Conservation (phyloP, 139 green algal species). For the Auxenochlorella pyrenoidosa region DNA sequence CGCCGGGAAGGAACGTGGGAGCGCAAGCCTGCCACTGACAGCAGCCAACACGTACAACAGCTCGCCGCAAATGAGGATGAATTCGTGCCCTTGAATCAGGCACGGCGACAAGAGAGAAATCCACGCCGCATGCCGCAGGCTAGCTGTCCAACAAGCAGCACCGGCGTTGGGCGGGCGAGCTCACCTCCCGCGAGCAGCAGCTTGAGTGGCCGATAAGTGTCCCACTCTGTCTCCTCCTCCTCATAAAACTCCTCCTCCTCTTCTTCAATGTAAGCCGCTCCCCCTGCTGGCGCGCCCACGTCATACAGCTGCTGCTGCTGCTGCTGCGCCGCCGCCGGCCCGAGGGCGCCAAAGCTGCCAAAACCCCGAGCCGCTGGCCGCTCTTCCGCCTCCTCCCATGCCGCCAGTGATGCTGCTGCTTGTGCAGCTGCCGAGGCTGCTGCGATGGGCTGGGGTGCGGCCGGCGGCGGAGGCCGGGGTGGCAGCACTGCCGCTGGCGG, state of each 20-base stretch:
- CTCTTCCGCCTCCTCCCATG: slow-evolving; percentile 9
- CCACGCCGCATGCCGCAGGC: background rate
- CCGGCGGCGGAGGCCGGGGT: background rate
- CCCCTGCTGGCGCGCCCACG: background rate
- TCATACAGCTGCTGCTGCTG: background rate
- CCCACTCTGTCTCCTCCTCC: slow-evolving; percentile 42
- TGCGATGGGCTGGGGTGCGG: background rate
- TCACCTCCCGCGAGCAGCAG: slow-evolving; percentile 62
- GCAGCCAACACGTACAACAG: no score
- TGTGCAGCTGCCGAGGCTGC: slow-evolving; percentile 18
- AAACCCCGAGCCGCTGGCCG: background rate
- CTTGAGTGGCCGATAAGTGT: slow-evolving; percentile 52
- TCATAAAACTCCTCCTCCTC: background rate
- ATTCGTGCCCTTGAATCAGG: no score
- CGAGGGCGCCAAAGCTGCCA: background rate
- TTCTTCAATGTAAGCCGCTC: background rate
- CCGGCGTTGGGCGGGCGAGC: no score
- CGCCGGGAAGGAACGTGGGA: no score
- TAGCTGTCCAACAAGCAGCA: background rate
- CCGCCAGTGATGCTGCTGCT: slow-evolving; percentile 13
- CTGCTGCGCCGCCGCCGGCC: background rate
- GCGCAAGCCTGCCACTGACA: no score
- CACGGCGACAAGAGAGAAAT: background rate
- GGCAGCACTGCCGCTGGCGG: background rate
- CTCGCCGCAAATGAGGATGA: no score